Percentiles rank a stretch among this genome's conserved stretches.
phyloP scores from a whole-genome alignment of 2,329 filamentous ascomycete species.

The Chaetomium globosum region DNA sequence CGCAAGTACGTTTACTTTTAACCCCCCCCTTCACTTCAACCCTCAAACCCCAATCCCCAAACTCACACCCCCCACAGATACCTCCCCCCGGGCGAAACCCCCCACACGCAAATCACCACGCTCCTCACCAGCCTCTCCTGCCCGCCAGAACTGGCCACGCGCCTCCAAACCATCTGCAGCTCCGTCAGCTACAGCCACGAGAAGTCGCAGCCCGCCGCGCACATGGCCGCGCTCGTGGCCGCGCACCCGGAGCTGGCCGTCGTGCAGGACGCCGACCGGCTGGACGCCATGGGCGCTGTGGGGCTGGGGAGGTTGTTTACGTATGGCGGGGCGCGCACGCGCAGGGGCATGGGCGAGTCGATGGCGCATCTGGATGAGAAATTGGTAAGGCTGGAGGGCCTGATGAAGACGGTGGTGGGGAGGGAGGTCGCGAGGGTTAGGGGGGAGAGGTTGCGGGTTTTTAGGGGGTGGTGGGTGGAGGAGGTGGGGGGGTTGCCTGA shows the following conservation, averaged over 20 bases:
- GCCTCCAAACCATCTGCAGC: conserved; percentile 71
- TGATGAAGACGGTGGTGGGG: conserved; percentile 66
- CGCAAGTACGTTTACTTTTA: conserved; percentile 55
- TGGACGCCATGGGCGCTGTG: conserved; percentile 88
- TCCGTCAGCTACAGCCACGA: conserved; percentile 81
- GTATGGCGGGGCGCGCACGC: conserved; percentile 67
- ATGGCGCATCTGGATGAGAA: conserved; percentile 79
- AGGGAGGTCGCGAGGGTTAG: conserved; percentile 56
- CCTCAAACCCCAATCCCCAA: neutral
- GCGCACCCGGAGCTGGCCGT: conserved; percentile 74
- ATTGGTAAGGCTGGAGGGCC: conserved; percentile 63
- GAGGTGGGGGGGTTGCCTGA: conserved; percentile 44
- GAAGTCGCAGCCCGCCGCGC: conserved; percentile 60
- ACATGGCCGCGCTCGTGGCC: conserved; percentile 63
- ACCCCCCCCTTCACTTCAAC: too few relatives aligned
- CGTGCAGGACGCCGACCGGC: conserved; percentile 87
- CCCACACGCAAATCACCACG: conserved; percentile 56
- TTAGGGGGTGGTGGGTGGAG: conserved; percentile 62
- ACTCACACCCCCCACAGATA: conserved; percentile 49
- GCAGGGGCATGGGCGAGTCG: conserved; percentile 60
- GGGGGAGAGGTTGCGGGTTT: conserved; percentile 54
- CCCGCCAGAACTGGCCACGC: conserved; percentile 58
- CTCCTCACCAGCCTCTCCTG: conserved; percentile 63
- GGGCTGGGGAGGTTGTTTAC: conserved; percentile 79
- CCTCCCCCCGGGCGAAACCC: conserved; percentile 58